Evolutionary conservation across 306 rosid species (phyloP), one percentile per base, ranked within the genome.

Genomic region (Herpetospermum pedunculosum): DNA sequence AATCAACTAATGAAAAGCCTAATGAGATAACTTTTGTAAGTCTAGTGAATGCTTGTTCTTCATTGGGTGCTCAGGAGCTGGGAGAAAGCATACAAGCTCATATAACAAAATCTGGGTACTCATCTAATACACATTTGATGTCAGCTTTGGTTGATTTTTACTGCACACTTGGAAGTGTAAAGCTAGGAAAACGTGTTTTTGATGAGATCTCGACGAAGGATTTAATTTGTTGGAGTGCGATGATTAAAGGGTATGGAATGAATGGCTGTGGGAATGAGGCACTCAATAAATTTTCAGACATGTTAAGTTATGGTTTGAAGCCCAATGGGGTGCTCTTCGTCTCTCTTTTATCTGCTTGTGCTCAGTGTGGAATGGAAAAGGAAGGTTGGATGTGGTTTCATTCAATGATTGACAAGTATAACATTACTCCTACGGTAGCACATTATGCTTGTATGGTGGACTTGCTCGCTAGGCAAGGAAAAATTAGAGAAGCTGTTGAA

Each of bases 371-470:
- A 9, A 44, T 77, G 19, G 77, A 70, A 58, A 47, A 47, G 53
- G 73, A 71, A 57, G 50, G 77, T 25, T 18, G 81, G 80, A 58
- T 40, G 19, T 77, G 75, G 80, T 77, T 77, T 77, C 59, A 30
- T 70, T 70, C 72, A n/a, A 77, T 77, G 80, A 43, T 30, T 28
- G 52, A 47, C 3, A 30, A 32, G 62, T 70, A 57, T 70, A 57
- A 67, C 50, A 46, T 77, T 77, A 10, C 80, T 43, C 63, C 76
- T 8, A 44, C 28, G 6, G 50, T 57, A 38, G 30, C 76, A 14
- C 76, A 70, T 63, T 77, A 70, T 58, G 80, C 71, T 70, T 57
- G 76, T 47, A 70, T 77, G 63, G 76, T 70, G 50, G 76, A 55
- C 19, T 70, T 46, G 72, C 76, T 77, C 29, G 26, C 55, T 46